Conservation (phyloP, 192 early-diverging fungal species). For the Phycomyces nitens region DNA sequence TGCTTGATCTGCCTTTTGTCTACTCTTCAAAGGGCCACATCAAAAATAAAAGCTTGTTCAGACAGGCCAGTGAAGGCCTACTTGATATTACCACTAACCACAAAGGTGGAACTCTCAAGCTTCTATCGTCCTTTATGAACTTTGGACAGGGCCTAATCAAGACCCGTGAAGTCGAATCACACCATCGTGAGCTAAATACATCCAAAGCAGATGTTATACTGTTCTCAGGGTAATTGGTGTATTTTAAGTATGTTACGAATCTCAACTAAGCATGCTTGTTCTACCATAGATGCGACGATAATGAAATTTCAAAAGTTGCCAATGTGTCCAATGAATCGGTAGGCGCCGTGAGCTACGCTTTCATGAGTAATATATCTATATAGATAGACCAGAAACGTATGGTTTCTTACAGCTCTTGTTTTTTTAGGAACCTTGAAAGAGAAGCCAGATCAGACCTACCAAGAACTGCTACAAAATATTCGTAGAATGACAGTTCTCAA, state of each 20-base stretch:
- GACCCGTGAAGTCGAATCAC: conserved; percentile 25
- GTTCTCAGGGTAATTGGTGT: conserved; percentile 64
- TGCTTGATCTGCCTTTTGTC: conserved; percentile 74
- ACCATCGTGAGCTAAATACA: conserved; percentile 32
- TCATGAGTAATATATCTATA: conserved; percentile 44
- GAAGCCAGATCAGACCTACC: conserved; percentile 63
- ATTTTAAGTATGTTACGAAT: background rate
- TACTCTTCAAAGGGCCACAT: conserved; percentile 65
- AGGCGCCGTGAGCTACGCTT: conserved; percentile 75
- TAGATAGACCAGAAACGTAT: too few species aligned
- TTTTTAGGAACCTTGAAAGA: background rate
- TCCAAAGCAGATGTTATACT: conserved; percentile 70
- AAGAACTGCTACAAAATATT: conserved; percentile 64
- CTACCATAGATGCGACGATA: conserved; percentile 64
- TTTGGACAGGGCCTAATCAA: conserved; percentile 44
- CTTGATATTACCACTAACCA: conserved; percentile 42
- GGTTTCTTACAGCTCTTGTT: background rate
- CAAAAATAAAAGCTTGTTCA: conserved; percentile 47
- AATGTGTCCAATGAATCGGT: conserved; percentile 57
- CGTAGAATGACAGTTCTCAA: conserved; percentile 57
- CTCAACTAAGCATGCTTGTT: background rate
- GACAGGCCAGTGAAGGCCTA: conserved; percentile 43
- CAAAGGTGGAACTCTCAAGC: conserved; percentile 38
- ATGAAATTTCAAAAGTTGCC: conserved; percentile 79
- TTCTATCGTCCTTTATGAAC: conserved; percentile 31